Evolutionary conservation across 768 basidiomycete species (phyloP).

Genomic region (Neoboletus magnificus): DNA sequence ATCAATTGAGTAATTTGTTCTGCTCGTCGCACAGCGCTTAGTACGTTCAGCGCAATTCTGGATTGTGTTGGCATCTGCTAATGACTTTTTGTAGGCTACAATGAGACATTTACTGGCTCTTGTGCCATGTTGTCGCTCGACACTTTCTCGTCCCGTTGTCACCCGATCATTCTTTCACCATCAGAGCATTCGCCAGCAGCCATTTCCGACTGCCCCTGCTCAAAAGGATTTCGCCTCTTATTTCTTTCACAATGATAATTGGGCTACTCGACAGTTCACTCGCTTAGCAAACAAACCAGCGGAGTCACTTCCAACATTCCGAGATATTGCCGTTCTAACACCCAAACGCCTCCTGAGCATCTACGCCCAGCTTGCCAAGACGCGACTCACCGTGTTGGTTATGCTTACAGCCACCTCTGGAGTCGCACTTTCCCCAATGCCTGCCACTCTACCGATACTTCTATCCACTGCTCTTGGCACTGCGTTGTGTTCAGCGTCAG

Average conservation of each 20-base stretch:
- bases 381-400: slow-evolving; percentile 77
- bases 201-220: slow-evolving; percentile 15
- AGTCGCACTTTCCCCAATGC: slow-evolving; percentile 88
- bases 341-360: slow-evolving; percentile 53
- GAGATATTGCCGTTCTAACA: slow-evolving; percentile 42
- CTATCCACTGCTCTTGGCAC: slow-evolving; percentile 88
- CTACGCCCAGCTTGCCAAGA: slow-evolving; percentile 82
- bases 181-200: background rate
- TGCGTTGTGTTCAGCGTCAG: slow-evolving; percentile 85
- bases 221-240: slow-evolving; percentile 44
- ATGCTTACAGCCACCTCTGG: slow-evolving; percentile 89
- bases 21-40: background rate
- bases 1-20: background rate
- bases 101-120: slow-evolving; percentile 18
- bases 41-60: background rate
- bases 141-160: slow-evolving; percentile 8
- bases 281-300: slow-evolving; percentile 12
- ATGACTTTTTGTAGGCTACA: slow-evolving; percentile 1
- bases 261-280: slow-evolving; percentile 33
- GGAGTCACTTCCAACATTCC: slow-evolving; percentile 29
- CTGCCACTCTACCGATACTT: slow-evolving; percentile 78
- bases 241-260: slow-evolving; percentile 62
- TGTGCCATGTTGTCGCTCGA: slow-evolving; percentile 11
- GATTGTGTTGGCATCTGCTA: background rate
- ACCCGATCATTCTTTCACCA: slow-evolving; percentile 9